Evolutionary conservation across 306 rosid genomes (phyloP).

Genomic region (Quercus suber): DNA sequence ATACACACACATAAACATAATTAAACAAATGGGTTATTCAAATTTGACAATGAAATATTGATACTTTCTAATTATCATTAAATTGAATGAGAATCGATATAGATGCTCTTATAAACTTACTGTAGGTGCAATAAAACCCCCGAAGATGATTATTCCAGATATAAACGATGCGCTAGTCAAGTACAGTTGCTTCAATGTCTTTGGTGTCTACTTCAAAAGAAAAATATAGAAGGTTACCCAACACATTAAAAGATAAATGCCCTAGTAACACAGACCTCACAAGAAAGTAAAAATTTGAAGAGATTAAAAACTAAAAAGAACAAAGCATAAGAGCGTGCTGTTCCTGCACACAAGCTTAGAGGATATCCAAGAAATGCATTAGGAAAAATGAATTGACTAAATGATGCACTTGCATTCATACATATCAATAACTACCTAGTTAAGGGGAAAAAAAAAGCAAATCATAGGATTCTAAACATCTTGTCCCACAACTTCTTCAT

Average conservation of each 20-base stretch:
- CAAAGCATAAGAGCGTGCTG: not conserved
- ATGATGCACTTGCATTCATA: not conserved
- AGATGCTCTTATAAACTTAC: slow-evolving; percentile 42
- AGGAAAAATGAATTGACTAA: not conserved
- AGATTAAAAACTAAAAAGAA: not conserved
- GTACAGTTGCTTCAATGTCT: slow-evolving; percentile 80
- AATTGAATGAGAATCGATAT: not conserved
- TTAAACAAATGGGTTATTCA: too few relatives aligned
- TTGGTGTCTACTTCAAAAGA: slow-evolving; percentile 60
- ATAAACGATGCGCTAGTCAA: slow-evolving; percentile 63
- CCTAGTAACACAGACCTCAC: not conserved
- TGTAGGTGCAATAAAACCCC: slow-evolving; percentile 88
- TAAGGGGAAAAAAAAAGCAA: too few relatives aligned
- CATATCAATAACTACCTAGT: not conserved
- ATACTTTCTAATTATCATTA: not conserved
- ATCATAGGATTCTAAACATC: not conserved
- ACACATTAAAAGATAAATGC: slow-evolving; percentile 5
- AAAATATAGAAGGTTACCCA: slow-evolving; percentile 18
- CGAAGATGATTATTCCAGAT: slow-evolving; percentile 74
- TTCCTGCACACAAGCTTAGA: not conserved
- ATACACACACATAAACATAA: not conserved
- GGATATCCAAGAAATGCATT: not conserved
- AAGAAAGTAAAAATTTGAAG: not conserved
- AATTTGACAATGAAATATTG: not conserved
- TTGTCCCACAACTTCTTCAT: not conserved